Base-by-base conservation (phyloP, 1,139 yeast species). In the Diutina mesorugosa region DNA sequence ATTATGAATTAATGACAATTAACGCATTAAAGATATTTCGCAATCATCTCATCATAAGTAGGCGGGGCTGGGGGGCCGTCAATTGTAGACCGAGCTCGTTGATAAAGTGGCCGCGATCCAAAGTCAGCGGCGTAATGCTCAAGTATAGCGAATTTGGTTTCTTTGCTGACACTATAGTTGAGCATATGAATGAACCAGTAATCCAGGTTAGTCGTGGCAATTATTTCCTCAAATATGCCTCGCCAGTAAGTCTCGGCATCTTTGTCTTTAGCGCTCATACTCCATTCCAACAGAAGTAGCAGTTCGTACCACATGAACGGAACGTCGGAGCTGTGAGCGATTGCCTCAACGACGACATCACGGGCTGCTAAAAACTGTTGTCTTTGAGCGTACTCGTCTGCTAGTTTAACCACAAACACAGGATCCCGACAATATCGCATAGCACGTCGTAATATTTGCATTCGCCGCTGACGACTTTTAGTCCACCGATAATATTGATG, bases 161-260 rank as follows among this genome's bases (percentile, higher is more conserved):
- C 29, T 6, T 3, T 6, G 10, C 26, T 9, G 7, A 50, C 41
- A 3, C 28, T 30, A 16, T 50, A 50, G n/a, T 50, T 30, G 18
- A 50, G 53, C 53, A 50, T 32, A n/a, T 50, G 53, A n/a, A 32
- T 16, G 16, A 50, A 50, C 53, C 53, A 50, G 45, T 50, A 50
- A 14, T 50, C 53, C 53, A 50, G 53, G 4, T 50, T 32, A 29
- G 53, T 50, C 4, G 16, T 21, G 21, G 14, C 14, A 18, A 50
- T 50, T 2, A 50, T 32, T 50, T 50, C 53, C 6, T n/a, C 18
- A 4, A 50, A 7, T 8, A 50, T 6, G 5, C n/a, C 5, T 7
- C 18, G 14, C 41, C 41, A 50, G 21, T 50, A 16, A 5, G 16
- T 12, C 35, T 50, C 53, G 2, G 53, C 53, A 7, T 7, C 45